Evolutionary conservation across 1,284 basidiomycete species (phyloP), one percentile per base, ranked within the genome.

Genomic region (Ustilago xerochloae): DNA sequence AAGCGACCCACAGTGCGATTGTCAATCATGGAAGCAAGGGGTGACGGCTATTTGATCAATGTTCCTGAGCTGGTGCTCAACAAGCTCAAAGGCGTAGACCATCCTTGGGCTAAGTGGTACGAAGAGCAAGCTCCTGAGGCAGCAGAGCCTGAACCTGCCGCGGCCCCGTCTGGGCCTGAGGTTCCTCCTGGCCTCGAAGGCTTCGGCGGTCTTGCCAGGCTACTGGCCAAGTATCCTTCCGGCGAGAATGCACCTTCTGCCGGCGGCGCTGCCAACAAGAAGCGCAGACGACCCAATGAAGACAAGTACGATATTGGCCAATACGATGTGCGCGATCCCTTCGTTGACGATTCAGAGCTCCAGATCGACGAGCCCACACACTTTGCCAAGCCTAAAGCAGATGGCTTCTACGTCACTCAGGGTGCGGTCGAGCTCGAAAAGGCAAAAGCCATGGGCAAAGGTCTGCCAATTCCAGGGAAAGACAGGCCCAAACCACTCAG

Each of bases 341-440:
- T 98, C 86, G 97, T 99, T 81, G 96, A 99, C 87, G 96, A 99
- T 85, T 93, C 93, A 0, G 95, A 99, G 83, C 88, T 97, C 57
- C 90, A 90, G 20, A 87, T 95, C 41, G 94, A 97, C 85, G 91
- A 95, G 81, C 91, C 94, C 1, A 93, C 92, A 2, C 93, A 90
- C 85, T 92, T 93, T 80, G 93, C 92, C n/a, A 91, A 94, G 85
- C 95, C 94, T 2, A 93, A 92, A 85, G 92, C 95, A 78, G 91
- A 93, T 78, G 95, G 95, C 0, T 97, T 95, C 86, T 97, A 95
- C 80, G 94, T 97, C 20, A 79, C 80, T 2, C 41, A 64, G 24
- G 85, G 85, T 7, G 50, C 60, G n/a, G 77, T 85, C 30, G 83
- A 85, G 53, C 74, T 83, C 10, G 77, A 66, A 20, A 71, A 66